Base-by-base conservation (phyloP, 2,329 filamentous ascomycete genomes). In the Volutella citrinella region DNA sequence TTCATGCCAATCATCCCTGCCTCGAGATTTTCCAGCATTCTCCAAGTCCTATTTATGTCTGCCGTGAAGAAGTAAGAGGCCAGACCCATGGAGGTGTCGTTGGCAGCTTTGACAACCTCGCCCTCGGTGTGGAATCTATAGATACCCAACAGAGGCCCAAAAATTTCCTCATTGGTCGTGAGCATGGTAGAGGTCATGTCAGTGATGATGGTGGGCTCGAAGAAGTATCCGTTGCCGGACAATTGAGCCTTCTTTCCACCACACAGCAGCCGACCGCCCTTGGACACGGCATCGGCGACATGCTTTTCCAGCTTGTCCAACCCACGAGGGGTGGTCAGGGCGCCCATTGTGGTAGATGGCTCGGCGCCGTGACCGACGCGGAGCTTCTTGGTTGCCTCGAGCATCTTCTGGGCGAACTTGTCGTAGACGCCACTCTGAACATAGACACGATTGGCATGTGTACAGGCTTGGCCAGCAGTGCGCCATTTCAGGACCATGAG, bases 201-300 rank as follows among this genome's bases (percentile, higher is more conserved):
- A 3, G 26, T 19, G 26, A 35, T 35, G 14, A 35, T 30, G 11
- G 33, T 35, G 2, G 33, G 33, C 10, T 30, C 15, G 13, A 35
- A 30, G 21, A 35, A 35, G 20, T 35, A 35, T 12, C 33, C 33
- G n/a, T n/a, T n/a, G n/a, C n/a, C n/a, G n/a, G n/a, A n/a, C n/a
- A n/a, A n/a, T n/a, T n/a, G n/a, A n/a, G n/a, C n/a, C n/a, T n/a
- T n/a, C 23, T n/a, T 12, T 25, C 23, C 23, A 7, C 23, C 23
- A 14, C 23, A 25, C 12, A 25, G 12, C 7, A 25, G 7, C 12
- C 15, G n/a, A 7, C 23, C 23, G n/a, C 23, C 23, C 23, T 25
- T 25, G 7, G 23, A 25, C n/a, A 25, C 23, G 15, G 23, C 23
- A 25, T 25, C 23, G 7, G 11, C n/a, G 12, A 25, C 12, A 14